Evolutionary conservation across 371 early-diverging fungal species (phyloP), one percentile per base, ranked within the genome.

Genomic region (Mucor piriformis): DNA sequence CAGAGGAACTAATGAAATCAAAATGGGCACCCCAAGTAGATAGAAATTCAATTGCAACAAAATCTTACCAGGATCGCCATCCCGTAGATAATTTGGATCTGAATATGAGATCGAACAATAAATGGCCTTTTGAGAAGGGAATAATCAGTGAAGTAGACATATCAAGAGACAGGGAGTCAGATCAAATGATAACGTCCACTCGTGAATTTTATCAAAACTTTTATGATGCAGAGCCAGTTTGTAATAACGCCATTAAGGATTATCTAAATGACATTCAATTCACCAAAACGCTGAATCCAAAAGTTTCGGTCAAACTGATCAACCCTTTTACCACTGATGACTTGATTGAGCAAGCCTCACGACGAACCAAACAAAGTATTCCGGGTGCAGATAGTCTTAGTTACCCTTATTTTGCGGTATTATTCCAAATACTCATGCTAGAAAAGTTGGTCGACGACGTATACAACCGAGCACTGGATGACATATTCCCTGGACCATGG

Each of bases 391-490:
- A n/a, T n/a, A n/a, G n/a, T n/a, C n/a, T n/a, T n/a, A n/a, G n/a
- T n/a, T n/a, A n/a, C n/a, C n/a, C n/a, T n/a, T n/a, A n/a, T n/a
- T n/a, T n/a, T n/a, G n/a, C n/a, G n/a, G n/a, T n/a, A n/a, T n/a
- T n/a, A n/a, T n/a, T n/a, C n/a, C n/a, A n/a, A n/a, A n/a, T n/a
- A n/a, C n/a, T 1, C 4, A 2, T 3, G 7, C 18, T 43, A 2
- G 4, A 10, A n/a, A 18, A 11, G 4, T 18, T 27, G 16, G 10
- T 27, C 3, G 1, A 73, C 0, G 46, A 64, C n/a, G 62, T 64
- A 38, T 54, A 46, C 24, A 61, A 54, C 34, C 34, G 32, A 3
- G 61, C 61, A 0, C 32, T 61, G 2, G 11, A 10, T 1, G 48
- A 32, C 8, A 16, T 16, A 0, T 48, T 61, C 25, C 61, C 50